Conservation (phyloP, 1,139 yeast species). For the Diutina pseudorugosa region DNA sequence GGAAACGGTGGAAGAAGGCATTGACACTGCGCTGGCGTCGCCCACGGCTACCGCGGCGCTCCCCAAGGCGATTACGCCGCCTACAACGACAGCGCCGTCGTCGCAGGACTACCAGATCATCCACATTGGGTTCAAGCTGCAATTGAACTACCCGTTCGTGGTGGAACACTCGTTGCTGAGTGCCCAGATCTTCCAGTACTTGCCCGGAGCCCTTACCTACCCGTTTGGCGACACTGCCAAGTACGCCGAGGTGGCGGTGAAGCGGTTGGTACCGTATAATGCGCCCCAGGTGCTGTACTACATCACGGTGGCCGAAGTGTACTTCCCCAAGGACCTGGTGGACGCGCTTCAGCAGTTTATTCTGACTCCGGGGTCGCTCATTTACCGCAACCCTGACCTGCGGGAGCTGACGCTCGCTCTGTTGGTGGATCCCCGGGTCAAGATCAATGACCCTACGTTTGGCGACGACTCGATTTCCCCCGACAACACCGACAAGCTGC, state of each 20-base stretch:
- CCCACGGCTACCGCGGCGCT: conserved; percentile 22
- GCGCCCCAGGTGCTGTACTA: conserved; percentile 40
- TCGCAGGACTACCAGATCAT: conserved; percentile 36
- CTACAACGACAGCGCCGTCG: conserved; percentile 32
- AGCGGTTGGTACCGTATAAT: conserved; percentile 53
- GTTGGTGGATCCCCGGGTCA: conserved; percentile 48
- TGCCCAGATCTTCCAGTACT: conserved; percentile 64
- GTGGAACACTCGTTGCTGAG: conserved; percentile 54
- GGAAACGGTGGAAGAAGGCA: conserved; percentile 18
- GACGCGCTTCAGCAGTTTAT: conserved; percentile 32
- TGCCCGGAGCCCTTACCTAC: conserved; percentile 42
- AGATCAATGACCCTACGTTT: conserved; percentile 27
- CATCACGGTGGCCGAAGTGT: conserved; percentile 68
- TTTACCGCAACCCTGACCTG: conserved; percentile 38
- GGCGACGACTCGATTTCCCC: conserved; percentile 25
- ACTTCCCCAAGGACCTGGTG: conserved; percentile 45
- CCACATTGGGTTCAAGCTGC: conserved; percentile 58
- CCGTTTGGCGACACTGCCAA: conserved; percentile 30
- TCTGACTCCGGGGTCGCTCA: conserved; percentile 27
- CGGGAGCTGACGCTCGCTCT: conserved; percentile 37
- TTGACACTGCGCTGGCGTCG: conserved; percentile 19
- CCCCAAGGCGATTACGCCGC: conserved; percentile 59
- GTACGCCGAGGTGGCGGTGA: conserved; percentile 35
- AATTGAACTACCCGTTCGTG: conserved; percentile 62
- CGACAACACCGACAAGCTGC: conserved; percentile 11